These are phyloP conservation scores for Naganishia kalamii DNA, from an alignment of 768 basidiomycete genomes.

Conservation along the genomic window DNA sequence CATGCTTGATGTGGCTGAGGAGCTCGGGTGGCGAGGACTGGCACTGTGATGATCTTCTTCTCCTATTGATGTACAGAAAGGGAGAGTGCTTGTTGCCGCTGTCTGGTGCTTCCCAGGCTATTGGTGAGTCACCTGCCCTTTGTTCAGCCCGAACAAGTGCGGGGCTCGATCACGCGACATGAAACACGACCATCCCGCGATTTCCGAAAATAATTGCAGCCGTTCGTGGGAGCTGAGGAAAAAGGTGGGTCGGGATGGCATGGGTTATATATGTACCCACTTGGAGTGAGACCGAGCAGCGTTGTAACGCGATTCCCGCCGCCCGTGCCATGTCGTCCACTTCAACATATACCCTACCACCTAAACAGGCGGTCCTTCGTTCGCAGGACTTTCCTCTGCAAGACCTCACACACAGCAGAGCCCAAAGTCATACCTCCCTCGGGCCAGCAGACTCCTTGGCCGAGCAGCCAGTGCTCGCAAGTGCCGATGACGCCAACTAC, in stretches of 20 bases:
- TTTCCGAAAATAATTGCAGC: not conserved
- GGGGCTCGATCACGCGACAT: slow-evolving; percentile 7
- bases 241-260: too few species aligned
- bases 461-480: not conserved
- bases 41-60: not conserved
- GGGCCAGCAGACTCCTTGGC: not conserved
- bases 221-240: too few species aligned
- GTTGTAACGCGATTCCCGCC: not conserved
- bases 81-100: too few species aligned
- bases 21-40: not conserved
- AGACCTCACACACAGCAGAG: not conserved
- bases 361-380: not conserved
- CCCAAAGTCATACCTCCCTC: not conserved
- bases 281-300: not conserved
- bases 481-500: not conserved
- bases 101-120: too few species aligned
- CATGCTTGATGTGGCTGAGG: not conserved
- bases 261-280: not conserved
- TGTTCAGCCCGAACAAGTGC: not conserved
- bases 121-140: not conserved
- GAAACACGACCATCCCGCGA: not conserved
- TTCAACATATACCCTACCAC: not conserved
- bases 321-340: not conserved
- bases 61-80: not conserved
- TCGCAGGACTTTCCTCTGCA: not conserved